These are phyloP conservation scores for Juglanconis oblonga DNA, from an alignment of 2,329 filamentous ascomycete genomes.

Conservation along the genomic window DNA sequence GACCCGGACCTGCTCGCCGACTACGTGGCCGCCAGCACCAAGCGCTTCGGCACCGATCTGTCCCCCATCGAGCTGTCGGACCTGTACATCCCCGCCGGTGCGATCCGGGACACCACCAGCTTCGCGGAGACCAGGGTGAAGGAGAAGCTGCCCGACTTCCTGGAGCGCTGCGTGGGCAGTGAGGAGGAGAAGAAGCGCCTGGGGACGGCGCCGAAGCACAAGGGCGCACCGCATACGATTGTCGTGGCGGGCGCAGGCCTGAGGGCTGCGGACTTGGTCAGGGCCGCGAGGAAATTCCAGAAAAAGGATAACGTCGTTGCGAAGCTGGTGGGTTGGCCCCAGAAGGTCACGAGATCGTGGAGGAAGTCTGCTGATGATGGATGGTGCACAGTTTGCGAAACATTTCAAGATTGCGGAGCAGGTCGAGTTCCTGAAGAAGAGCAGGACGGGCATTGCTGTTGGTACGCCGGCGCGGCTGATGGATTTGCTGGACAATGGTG, in stretches of 20 bases:
- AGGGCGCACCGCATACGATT: conserved; percentile 78
- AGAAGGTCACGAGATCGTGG: too few species aligned
- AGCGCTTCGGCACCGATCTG: conserved; percentile 74
- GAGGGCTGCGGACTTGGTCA: conserved; percentile 80
- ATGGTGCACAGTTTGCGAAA: conserved; percentile 69
- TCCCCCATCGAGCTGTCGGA: conserved; percentile 84
- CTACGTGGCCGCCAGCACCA: conserved; percentile 76
- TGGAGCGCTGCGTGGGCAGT: conserved; percentile 60
- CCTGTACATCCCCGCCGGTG: conserved; percentile 70
- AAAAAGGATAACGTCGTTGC: conserved; percentile 74
- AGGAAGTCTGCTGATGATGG: conserved; percentile 17
- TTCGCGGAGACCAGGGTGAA: conserved; percentile 66
- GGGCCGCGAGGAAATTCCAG: conserved; percentile 74
- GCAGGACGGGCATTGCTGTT: conserved; percentile 78
- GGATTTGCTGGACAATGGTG: conserved; percentile 79
- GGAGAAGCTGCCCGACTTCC: conserved; percentile 72
- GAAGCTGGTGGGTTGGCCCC: conserved; percentile 60
- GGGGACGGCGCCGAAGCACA: conserved; percentile 62
- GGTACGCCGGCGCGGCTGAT: conserved; percentile 82
- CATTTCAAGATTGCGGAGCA: conserved; percentile 95
- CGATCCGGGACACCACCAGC: conserved; percentile 75
- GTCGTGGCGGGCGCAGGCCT: conserved; percentile 83
- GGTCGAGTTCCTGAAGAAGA: conserved; percentile 67
- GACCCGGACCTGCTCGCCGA: conserved; percentile 81
- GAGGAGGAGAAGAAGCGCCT: conserved; percentile 43